These are phyloP conservation scores for Hypoxylon sp. DNA, from an alignment of 2,329 filamentous ascomycete species.

Conservation along the genomic window DNA sequence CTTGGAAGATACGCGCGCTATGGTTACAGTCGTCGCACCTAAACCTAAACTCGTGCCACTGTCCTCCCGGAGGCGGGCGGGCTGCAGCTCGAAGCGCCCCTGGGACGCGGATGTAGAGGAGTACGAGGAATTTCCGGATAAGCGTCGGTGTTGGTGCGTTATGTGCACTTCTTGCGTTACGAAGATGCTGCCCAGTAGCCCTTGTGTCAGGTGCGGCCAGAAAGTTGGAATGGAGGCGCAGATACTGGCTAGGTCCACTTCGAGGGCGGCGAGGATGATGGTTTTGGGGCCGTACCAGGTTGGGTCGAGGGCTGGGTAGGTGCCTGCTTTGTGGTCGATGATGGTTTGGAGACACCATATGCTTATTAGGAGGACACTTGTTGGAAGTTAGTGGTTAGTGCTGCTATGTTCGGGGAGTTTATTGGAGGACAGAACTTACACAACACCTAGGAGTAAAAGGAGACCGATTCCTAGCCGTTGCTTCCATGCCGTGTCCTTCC, in stretches of 20 bases:
- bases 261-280: slow-evolving; percentile 55
- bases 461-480: slow-evolving; percentile 53
- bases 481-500: slow-evolving; percentile 49
- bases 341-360: slow-evolving; percentile 55
- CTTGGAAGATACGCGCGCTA: slow-evolving; percentile 14
- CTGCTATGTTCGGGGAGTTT: background rate
- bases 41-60: slow-evolving; percentile 37
- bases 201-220: slow-evolving; percentile 53
- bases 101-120: background rate
- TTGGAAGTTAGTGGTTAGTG: background rate
- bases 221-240: slow-evolving; percentile 56
- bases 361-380: slow-evolving; percentile 53
- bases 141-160: slow-evolving; percentile 50
- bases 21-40: slow-evolving; percentile 10
- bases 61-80: slow-evolving; percentile 9
- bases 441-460: slow-evolving; percentile 53
- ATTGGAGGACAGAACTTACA: slow-evolving; percentile 48
- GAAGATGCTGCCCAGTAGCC: slow-evolving; percentile 54
- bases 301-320: slow-evolving; percentile 56
- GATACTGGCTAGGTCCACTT: slow-evolving; percentile 55
- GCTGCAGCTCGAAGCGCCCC: slow-evolving; percentile 35
- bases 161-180: slow-evolving; percentile 57
- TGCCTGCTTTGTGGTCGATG: slow-evolving; percentile 51
- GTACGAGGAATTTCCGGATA: slow-evolving; percentile 40
- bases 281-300: slow-evolving; percentile 56